Conservation (phyloP, 2,329 filamentous ascomycete species). For the Talaromyces atroroseus region DNA sequence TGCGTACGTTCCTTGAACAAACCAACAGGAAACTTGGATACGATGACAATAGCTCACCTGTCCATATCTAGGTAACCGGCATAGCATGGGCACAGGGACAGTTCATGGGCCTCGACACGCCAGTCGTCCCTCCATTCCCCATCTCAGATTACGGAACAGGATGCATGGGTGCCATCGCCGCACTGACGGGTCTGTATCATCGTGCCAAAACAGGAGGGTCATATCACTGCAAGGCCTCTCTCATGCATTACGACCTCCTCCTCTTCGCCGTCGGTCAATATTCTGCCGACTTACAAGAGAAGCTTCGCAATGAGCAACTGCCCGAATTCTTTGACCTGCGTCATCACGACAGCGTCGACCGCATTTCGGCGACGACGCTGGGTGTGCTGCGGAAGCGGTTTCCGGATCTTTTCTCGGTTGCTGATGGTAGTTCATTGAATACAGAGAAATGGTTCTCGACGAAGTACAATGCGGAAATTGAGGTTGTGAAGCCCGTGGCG, state of each 20-base stretch:
- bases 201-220: conserved; percentile 60
- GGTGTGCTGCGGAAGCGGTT: conserved; percentile 49
- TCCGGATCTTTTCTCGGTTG: conserved; percentile 47
- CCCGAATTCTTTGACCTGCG: conserved; percentile 52
- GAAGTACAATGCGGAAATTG: conserved; percentile 42
- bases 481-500: conserved; percentile 43
- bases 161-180: conserved; percentile 64
- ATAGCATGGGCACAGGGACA: conserved; percentile 38
- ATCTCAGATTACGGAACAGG: conserved; percentile 64
- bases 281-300: conserved; percentile 47
- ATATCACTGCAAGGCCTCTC: conserved; percentile 59
- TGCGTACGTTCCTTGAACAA: conserved; percentile 43
- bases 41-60: neutral
- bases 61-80: conserved; percentile 33
- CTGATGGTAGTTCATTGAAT: conserved; percentile 32
- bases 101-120: conserved; percentile 36
- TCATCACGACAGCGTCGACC: conserved; percentile 60
- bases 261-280: conserved; percentile 58
- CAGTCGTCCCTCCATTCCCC: conserved; percentile 45
- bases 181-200: conserved; percentile 58
- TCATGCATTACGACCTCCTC: conserved; percentile 64
- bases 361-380: conserved; percentile 57
- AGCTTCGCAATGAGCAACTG: conserved; percentile 47
- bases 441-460: conserved; percentile 46
- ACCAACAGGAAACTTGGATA: neutral